Evolutionary conservation across 192 early-diverging fungal species (phyloP).

Genomic region (Umbelopsis sp.): DNA sequence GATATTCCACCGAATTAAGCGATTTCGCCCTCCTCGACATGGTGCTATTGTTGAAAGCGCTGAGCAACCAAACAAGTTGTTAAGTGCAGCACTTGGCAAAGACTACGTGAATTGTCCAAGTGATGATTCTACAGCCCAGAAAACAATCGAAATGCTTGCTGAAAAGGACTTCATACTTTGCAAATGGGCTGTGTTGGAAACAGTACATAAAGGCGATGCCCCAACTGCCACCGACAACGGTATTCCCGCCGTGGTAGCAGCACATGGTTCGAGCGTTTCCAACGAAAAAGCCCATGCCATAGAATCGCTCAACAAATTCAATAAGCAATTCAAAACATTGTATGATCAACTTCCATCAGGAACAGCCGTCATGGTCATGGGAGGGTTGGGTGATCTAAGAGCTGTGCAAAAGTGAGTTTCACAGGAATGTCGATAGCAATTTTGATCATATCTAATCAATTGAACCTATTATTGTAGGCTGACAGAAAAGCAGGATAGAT

Average conservation of each 20-base stretch:
- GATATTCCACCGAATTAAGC: slow-evolving; percentile 38
- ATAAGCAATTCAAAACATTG: slow-evolving; percentile 37
- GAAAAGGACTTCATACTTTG: slow-evolving; percentile 21
- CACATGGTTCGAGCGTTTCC: background rate
- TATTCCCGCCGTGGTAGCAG: background rate
- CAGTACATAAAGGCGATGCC: background rate
- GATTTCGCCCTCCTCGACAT: slow-evolving; percentile 26
- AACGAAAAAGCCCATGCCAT: background rate
- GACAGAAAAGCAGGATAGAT: slow-evolving; percentile 38
- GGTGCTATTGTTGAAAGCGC: slow-evolving; percentile 35
- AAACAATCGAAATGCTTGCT: background rate
- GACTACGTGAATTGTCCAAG: slow-evolving; percentile 30
- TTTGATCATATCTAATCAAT: background rate
- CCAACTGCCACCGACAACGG: background rate
- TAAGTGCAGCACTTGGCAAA: slow-evolving; percentile 24
- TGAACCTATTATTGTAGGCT: slow-evolving; percentile 23
- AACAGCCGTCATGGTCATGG: slow-evolving; percentile 43
- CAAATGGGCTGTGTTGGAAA: slow-evolving; percentile 3
- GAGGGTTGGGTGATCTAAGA: slow-evolving; percentile 45
- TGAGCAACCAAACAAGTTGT: slow-evolving; percentile 29
- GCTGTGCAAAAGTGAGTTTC: slow-evolving; percentile 29
- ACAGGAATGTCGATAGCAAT: too few species aligned
- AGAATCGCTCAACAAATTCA: slow-evolving; percentile 32
- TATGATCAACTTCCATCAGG: slow-evolving; percentile 35
- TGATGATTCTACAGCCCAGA: slow-evolving; percentile 30